Evolutionary conservation across 805 yeast species (phyloP).

Genomic region (Nakazawaea populi): DNA sequence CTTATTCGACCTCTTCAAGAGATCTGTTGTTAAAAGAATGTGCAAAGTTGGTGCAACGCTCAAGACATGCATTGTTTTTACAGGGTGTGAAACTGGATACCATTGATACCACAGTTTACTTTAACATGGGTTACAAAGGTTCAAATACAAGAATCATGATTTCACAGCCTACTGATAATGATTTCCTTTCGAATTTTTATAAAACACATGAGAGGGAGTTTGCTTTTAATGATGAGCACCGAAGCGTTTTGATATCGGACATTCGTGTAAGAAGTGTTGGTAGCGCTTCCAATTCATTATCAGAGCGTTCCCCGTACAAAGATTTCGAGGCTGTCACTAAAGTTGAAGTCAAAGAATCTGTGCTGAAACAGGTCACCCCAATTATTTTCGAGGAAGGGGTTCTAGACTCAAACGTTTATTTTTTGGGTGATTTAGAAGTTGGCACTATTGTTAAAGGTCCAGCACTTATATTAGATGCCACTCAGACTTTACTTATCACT

Average conservation of each 20-base stretch:
- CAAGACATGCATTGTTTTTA: slow-evolving; percentile 14
- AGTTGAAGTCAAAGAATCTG: slow-evolving; percentile 13
- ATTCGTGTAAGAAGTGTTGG: slow-evolving; percentile 27
- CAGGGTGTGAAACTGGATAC: slow-evolving; percentile 12
- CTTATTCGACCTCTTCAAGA: slow-evolving; percentile 12
- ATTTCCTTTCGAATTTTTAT: slow-evolving; percentile 18
- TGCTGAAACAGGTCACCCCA: not conserved
- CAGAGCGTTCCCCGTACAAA: slow-evolving; percentile 20
- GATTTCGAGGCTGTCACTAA: slow-evolving; percentile 11
- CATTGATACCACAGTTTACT: slow-evolving; percentile 8
- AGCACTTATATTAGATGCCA: slow-evolving; percentile 20
- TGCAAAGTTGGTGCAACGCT: slow-evolving; percentile 12
- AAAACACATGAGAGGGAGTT: slow-evolving; percentile 26
- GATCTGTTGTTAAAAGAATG: slow-evolving; percentile 12
- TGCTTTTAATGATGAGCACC: slow-evolving; percentile 21
- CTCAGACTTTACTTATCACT: slow-evolving; percentile 22
- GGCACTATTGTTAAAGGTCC: slow-evolving; percentile 22
- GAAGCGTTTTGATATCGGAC: slow-evolving; percentile 23
- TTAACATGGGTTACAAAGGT: slow-evolving; percentile 13
- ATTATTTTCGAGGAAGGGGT: slow-evolving; percentile 19
- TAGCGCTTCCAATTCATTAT: slow-evolving; percentile 15
- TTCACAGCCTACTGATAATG: slow-evolving; percentile 16
- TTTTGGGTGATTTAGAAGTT: slow-evolving; percentile 15
- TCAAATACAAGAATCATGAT: slow-evolving; percentile 26
- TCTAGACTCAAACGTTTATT: slow-evolving; percentile 16